A percentile compares a stretch with the other conserved stretches of the same genome.
Evolutionary conservation across 2,329 filamentous ascomycete species (phyloP).

Genomic region (Dactylellina cionopaga): DNA sequence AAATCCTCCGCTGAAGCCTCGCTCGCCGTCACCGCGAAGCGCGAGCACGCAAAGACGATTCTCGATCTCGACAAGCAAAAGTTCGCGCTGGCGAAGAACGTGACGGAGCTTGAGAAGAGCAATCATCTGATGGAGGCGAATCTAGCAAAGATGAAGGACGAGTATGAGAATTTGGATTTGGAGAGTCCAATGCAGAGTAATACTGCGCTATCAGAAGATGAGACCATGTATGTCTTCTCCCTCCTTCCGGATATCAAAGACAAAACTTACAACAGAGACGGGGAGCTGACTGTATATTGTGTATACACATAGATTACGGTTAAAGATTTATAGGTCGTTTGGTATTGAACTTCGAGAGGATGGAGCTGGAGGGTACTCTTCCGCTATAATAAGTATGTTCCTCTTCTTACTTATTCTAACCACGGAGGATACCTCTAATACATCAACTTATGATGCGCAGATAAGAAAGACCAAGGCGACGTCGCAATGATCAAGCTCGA

Average conservation of each 20-base stretch:
- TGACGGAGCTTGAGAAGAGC: constrained; percentile 78
- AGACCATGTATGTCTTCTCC: constrained; percentile 53
- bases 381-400: constrained; percentile 65
- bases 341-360: constrained; percentile 91
- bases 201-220: constrained; percentile 60
- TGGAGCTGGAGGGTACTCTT: constrained; percentile 80
- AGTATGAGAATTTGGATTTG: constrained; percentile 60
- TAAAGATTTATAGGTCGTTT: constrained; percentile 90
- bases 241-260: neutral
- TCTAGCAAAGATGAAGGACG: constrained; percentile 65
- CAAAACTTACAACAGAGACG: neutral
- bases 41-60: constrained; percentile 70
- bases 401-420: neutral
- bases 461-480: constrained; percentile 84
- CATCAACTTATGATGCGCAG: constrained; percentile 9
- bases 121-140: constrained; percentile 80
- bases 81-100: constrained; percentile 77
- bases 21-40: constrained; percentile 44
- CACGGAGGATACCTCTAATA: neutral
- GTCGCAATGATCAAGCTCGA: constrained; percentile 96
- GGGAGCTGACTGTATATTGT: constrained; percentile 4
- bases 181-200: constrained; percentile 54
- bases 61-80: constrained; percentile 94
- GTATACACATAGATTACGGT: constrained; percentile 69
- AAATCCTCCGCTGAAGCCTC: constrained; percentile 54